These are phyloP conservation scores for Pestalotiopsis sp. DNA, from an alignment of 2,329 filamentous ascomycete species.

Conservation along the genomic window DNA sequence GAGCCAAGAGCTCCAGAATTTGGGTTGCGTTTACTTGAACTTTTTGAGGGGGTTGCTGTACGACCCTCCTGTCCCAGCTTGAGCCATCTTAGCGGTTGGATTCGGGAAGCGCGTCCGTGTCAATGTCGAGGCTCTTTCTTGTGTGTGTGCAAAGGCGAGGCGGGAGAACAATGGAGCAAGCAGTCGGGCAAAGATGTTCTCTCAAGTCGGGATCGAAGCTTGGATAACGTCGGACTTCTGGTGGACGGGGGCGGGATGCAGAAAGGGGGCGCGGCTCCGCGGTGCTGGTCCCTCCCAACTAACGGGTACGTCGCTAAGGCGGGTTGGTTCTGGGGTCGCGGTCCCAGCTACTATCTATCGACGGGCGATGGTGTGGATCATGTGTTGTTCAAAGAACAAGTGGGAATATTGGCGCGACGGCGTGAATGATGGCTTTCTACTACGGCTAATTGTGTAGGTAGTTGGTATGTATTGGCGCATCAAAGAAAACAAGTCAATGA, in stretches of 20 bases:
- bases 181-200: not conserved
- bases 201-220: not conserved
- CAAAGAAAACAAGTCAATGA: not conserved
- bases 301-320: not conserved
- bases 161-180: not conserved
- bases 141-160: not conserved
- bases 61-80: constrained; percentile 70
- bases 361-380: not conserved
- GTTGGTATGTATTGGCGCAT: not conserved
- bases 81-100: constrained; percentile 68
- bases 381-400: not conserved
- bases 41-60: constrained; percentile 99
- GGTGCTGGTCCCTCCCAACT: not conserved
- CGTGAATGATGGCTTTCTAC: not conserved
- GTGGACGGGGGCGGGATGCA: constrained; percentile 6
- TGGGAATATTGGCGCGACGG: not conserved
- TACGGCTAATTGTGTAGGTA: not conserved
- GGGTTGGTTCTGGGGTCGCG: not conserved
- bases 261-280: constrained; percentile 11
- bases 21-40: constrained; percentile 76
- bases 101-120: not conserved
- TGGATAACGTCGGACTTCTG: not conserved
- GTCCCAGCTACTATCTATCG: not conserved
- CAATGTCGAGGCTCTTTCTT: not conserved
- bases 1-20: constrained; percentile 13